A percentile compares a stretch with the other conserved stretches of the same genome.
Evolutionary conservation across 805 yeast species (phyloP).

Genomic region (Metahyphopichia silvanorum): DNA sequence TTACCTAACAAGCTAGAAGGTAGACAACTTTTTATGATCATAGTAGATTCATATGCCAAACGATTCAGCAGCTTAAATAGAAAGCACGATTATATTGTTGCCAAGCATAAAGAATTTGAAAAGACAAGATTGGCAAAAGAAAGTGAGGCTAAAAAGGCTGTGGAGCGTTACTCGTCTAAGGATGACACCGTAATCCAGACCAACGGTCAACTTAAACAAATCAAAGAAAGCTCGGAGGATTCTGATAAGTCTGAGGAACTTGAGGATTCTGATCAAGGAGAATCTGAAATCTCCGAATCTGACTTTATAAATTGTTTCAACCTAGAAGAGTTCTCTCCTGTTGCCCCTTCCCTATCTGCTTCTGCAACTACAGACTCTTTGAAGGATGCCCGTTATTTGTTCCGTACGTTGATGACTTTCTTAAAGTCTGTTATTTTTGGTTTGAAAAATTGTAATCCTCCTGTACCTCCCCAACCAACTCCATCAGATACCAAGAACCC

Average conservation of each 20-base stretch:
- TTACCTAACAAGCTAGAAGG: slow-evolving; percentile 79
- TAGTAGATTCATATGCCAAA: slow-evolving; percentile 83
- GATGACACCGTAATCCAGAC: too few relatives aligned
- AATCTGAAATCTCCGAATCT: slow-evolving; percentile 4
- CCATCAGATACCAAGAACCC: slow-evolving; percentile 44
- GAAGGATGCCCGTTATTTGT: slow-evolving; percentile 83
- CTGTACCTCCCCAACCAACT: slow-evolving; percentile 47
- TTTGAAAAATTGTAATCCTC: slow-evolving; percentile 84
- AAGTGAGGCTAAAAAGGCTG: slow-evolving; percentile 40
- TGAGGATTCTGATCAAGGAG: slow-evolving; percentile 14
- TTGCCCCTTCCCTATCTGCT: slow-evolving; percentile 50
- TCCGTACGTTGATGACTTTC: slow-evolving; percentile 86
- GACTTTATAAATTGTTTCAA: slow-evolving; percentile 27
- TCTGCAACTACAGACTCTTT: slow-evolving; percentile 62
- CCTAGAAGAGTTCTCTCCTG: slow-evolving; percentile 48
- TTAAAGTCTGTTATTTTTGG: slow-evolving; percentile 88
- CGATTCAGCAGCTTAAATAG: slow-evolving; percentile 74
- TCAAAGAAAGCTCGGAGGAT: slow-evolving; percentile 10
- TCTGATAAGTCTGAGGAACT: slow-evolving; percentile 22
- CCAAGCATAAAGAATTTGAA: slow-evolving; percentile 55
- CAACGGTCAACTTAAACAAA: too few relatives aligned
- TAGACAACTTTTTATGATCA: slow-evolving; percentile 77
- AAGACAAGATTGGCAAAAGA: slow-evolving; percentile 36
- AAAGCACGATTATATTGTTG: slow-evolving; percentile 63
- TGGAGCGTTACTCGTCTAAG: slow-evolving; percentile 34